Base-by-base conservation (phyloP, 306 rosid species). In the Dryas octopetala region DNA sequence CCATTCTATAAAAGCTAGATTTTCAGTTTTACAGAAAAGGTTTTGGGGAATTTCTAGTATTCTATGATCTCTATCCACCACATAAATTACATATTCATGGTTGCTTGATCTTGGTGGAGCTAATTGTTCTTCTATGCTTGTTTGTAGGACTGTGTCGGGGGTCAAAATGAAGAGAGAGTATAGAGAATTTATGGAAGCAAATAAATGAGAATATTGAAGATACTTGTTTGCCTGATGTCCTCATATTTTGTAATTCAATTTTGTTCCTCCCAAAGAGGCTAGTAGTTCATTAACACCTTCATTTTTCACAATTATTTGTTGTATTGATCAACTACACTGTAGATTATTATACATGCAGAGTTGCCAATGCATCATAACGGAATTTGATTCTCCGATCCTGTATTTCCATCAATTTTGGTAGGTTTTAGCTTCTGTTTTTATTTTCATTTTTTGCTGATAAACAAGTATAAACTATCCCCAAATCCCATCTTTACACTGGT, bases 91-190 rank as follows among this genome's bases (percentile, higher is more conserved):
- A 38, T 52, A 32, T 49, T 23, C 38, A 70, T 62, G 58, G 41
- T 74, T 57, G 44, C 53, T 75, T 10, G 19, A 61, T 72, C 62
- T 76, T 47, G 26, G 58, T 46, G 63, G 73, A 51, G 5, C 60
- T 58, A 7, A 76, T 76, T 71, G 45, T 26, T 43, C 32, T 26
- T 43, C 32, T 57, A 26, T 62, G 46, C 47, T 81, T 66, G 44
- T 74, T 70, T 87, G 82, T 85, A 94, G 97, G 91, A 89, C 85
- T 73, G 76, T 91, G 2, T 78, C 97, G 15, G 97, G 98, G 59
- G 98, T 94, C 77, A 91, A 91, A 81, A 94, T 90, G 98, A 94
- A 94, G 91, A 85, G 88, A 1, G 97, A 90, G 75, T 94, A 90
- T 85, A 88, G 82, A 87, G 96, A 90, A 66, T 88, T 94, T 83